phyloP scores from a whole-genome alignment of 2,329 filamentous ascomycete species.

The Emmonsiellopsis sp. region DNA sequence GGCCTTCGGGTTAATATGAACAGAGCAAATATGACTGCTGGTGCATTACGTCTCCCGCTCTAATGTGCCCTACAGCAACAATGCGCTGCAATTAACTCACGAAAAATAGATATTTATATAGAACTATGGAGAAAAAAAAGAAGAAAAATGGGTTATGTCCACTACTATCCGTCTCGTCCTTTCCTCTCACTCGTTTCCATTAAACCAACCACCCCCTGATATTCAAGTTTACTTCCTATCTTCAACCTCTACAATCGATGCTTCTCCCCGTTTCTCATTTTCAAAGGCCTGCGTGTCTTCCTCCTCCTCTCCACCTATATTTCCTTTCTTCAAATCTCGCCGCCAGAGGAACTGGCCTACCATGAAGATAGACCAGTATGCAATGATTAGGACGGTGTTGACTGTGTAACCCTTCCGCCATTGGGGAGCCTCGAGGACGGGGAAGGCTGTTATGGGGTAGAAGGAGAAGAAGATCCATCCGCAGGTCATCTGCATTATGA shows the following conservation, averaged over 20 bases:
- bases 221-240: background rate
- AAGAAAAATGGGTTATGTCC: too few species aligned
- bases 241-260: background rate
- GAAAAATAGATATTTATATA: too few species aligned
- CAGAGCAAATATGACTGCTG: too few species aligned
- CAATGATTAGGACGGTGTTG: slow-evolving; percentile 37
- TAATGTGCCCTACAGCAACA: too few species aligned
- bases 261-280: background rate
- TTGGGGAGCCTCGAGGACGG: slow-evolving; percentile 31
- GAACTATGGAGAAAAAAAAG: too few species aligned
- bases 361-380: slow-evolving; percentile 37
- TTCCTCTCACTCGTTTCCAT: too few species aligned
- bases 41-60: too few species aligned
- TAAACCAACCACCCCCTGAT: too few species aligned
- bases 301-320: background rate
- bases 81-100: too few species aligned
- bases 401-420: slow-evolving; percentile 44
- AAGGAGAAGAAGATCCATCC: slow-evolving; percentile 38
- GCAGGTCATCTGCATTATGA: slow-evolving; percentile 32
- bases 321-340: background rate
- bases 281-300: background rate
- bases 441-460: slow-evolving; percentile 33
- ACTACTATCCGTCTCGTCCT: too few species aligned
- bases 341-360: slow-evolving; percentile 28
- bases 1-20: too few species aligned